Base-by-base conservation (phyloP, 805 yeast species). In the Candida tibetensis region DNA sequence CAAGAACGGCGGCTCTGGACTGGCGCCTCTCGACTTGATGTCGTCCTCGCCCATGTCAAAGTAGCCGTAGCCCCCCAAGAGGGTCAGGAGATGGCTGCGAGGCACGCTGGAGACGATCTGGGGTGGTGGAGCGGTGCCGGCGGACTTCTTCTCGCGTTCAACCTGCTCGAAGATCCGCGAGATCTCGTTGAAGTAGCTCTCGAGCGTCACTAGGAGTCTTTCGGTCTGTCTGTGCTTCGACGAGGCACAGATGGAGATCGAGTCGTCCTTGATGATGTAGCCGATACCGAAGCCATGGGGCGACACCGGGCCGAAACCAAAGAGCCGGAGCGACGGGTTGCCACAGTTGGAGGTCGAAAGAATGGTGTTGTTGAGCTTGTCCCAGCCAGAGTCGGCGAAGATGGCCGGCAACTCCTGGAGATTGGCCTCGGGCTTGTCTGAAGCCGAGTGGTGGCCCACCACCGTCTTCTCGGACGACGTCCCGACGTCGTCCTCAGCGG, bases 371-470 rank as follows among this genome's bases (percentile, higher is more conserved):
- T 87, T 87, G 42, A 89, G 64, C 54, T 80, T 78, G 51, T 82
- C 87, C 96, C 96, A 89, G 19, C 96, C 95, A 6, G 77, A 68
- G 59, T 89, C 95, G 1, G 85, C 83, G 63, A 88, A 89, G 10
- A 89, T 74, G 4, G 80, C 66, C 5, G 96, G 96, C 34, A 87
- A 66, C 29, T 56, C 58, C 23, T 46, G 49, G 36, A 63, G 50
- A 18, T 45, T 42, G 9, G 41, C 36, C 28, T 53, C 52, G 4
- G 48, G 12, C 33, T 41, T 27, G 5, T 44, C 38, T 27, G 50
- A 49, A 7, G 25, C 9, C 25, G 25, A 7, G 26, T 39, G 47
- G 26, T 39, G 47, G 6, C 62, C 64, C 6, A 40, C 39, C 15
- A 62, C 53, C 2, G 69, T 59, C 31, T 53, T 51, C 8, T 64